These are phyloP conservation scores for Candida easanensis DNA, from an alignment of 805 yeast species.

Conservation along the genomic window DNA sequence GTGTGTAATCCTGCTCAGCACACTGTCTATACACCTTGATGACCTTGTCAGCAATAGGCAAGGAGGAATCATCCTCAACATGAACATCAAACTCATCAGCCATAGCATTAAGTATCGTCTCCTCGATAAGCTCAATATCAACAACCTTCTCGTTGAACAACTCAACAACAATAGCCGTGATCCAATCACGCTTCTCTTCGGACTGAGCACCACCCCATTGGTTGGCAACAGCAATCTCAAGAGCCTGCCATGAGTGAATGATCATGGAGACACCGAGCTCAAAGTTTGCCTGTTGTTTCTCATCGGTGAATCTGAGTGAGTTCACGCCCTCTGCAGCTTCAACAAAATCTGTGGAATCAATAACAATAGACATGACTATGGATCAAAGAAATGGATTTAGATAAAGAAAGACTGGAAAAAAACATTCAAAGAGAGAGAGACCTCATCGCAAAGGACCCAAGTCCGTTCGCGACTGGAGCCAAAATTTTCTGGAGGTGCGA, in stretches of 20 bases:
- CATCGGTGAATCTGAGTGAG: slow-evolving; percentile 47
- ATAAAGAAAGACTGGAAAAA: too few species aligned
- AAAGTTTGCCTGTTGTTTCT: slow-evolving; percentile 75
- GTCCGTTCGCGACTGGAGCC: too few species aligned
- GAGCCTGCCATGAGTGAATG: slow-evolving; percentile 85
- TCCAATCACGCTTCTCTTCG: slow-evolving; percentile 92
- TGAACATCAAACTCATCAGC: slow-evolving; percentile 89
- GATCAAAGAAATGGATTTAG: too few species aligned
- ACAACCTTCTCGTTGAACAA: slow-evolving; percentile 66
- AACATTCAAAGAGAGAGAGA: too few species aligned
- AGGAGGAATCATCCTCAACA: slow-evolving; percentile 86
- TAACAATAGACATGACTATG: slow-evolving; percentile 17
- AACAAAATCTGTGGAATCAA: slow-evolving; percentile 48
- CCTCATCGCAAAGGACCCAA: too few species aligned
- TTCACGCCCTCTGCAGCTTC: slow-evolving; percentile 44
- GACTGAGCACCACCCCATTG: slow-evolving; percentile 96
- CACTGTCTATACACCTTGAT: slow-evolving; percentile 68
- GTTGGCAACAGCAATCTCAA: slow-evolving; percentile 85
- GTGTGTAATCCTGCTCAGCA: slow-evolving; percentile 44
- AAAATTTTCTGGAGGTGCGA: too few species aligned
- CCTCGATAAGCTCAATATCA: slow-evolving; percentile 80
- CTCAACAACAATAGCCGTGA: slow-evolving; percentile 77
- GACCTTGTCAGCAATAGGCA: slow-evolving; percentile 65
- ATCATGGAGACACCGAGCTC: slow-evolving; percentile 94
- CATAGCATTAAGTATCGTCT: slow-evolving; percentile 83